Percentiles rank a stretch among this genome's conserved stretches.
Conservation (phyloP, 257 asterid species). For the Solanum chilense region DNA sequence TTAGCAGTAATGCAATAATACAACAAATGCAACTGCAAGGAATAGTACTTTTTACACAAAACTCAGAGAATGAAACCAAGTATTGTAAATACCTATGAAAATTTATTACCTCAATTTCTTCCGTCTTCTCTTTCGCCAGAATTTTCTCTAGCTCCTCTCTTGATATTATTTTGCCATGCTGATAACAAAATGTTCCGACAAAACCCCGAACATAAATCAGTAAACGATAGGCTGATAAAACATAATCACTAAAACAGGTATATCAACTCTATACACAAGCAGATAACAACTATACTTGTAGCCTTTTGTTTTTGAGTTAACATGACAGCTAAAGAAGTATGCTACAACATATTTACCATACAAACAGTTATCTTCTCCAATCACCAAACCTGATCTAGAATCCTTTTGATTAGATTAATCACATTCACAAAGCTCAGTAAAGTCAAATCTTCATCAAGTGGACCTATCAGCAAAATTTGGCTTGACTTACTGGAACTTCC, state of each 20-base stretch:
- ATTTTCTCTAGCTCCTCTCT: conserved; percentile 64
- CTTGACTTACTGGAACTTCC: background rate
- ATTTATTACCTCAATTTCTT: conserved; percentile 60
- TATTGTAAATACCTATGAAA: background rate
- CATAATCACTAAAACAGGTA: background rate
- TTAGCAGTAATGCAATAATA: background rate
- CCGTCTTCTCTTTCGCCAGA: conserved; percentile 60
- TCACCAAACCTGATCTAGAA: background rate
- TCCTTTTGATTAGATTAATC: background rate
- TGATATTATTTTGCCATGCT: conserved; percentile 72
- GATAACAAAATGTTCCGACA: conserved; percentile 11
- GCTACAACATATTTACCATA: background rate
- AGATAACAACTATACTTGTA: background rate
- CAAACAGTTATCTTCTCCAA: background rate
- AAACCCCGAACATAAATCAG: background rate
- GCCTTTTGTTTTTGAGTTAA: background rate
- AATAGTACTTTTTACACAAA: background rate
- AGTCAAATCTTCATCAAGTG: background rate
- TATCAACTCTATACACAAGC: background rate
- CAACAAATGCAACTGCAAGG: background rate
- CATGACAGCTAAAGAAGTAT: background rate
- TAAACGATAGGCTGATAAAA: background rate
- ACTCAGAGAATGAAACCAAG: background rate
- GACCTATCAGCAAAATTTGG: background rate
- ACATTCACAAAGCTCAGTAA: background rate